Conservation (phyloP, 345 rosid genomes). For the Isatis tinctoria region DNA sequence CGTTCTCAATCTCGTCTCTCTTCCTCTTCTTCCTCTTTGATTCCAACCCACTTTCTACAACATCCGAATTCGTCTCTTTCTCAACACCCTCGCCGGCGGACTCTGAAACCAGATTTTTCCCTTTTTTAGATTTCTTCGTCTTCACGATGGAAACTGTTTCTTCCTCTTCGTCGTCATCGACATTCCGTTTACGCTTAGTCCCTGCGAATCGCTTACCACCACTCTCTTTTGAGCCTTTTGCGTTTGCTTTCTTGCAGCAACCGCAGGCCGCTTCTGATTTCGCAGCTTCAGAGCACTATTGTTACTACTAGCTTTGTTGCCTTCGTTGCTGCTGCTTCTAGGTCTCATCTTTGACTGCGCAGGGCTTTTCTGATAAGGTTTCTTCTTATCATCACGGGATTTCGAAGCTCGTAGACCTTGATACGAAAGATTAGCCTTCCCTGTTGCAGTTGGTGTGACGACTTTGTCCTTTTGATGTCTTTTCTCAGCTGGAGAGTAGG, state of each 20-base stretch:
- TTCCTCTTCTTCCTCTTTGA: slow-evolving; percentile 71
- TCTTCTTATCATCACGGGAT: slow-evolving; percentile 54
- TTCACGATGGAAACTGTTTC: slow-evolving; percentile 11
- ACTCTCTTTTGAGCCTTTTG: slow-evolving; percentile 29
- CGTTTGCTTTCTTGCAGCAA: slow-evolving; percentile 68
- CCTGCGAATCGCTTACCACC: slow-evolving; percentile 46
- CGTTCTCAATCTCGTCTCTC: slow-evolving; percentile 86
- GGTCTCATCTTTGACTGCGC: slow-evolving; percentile 35
- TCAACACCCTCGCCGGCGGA: neutral
- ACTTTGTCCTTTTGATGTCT: slow-evolving; percentile 35
- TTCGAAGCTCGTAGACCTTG: slow-evolving; percentile 88
- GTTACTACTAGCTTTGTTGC: slow-evolving; percentile 16
- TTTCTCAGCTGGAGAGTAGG: slow-evolving; percentile 44
- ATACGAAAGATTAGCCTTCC: slow-evolving; percentile 46
- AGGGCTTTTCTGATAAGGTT: slow-evolving; percentile 29
- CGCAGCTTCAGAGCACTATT: slow-evolving; percentile 38
- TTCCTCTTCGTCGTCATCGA: slow-evolving; percentile 18
- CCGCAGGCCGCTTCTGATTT: slow-evolving; percentile 65
- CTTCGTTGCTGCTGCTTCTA: slow-evolving; percentile 24
- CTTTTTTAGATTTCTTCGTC: slow-evolving; percentile 39
- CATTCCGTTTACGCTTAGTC: slow-evolving; percentile 56
- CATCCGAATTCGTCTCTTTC: slow-evolving; percentile 3
- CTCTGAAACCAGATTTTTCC: neutral
- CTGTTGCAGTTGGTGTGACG: slow-evolving; percentile 41
- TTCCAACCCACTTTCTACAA: slow-evolving; percentile 16